A percentile compares a stretch with the other conserved stretches of the same genome.
phyloP scores from a whole-genome alignment of 768 basidiomycete genomes.

The Mycena galericulata region DNA sequence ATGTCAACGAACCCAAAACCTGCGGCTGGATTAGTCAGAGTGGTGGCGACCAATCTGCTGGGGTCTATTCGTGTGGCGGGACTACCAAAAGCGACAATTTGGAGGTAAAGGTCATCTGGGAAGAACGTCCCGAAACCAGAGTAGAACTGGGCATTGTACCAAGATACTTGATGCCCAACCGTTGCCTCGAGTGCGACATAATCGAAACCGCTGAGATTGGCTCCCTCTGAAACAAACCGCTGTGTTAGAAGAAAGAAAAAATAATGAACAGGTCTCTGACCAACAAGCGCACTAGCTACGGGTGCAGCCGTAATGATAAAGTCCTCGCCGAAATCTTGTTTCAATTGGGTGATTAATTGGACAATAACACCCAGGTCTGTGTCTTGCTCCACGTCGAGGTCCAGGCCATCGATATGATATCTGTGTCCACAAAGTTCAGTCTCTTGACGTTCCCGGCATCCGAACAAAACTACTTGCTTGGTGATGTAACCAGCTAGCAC shows the following conservation, averaged over 20 bases:
- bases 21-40: slow-evolving; percentile 21
- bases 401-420: slow-evolving; percentile 40
- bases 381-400: slow-evolving; percentile 41
- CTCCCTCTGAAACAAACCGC: too few relatives aligned
- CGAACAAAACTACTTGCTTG: neutral
- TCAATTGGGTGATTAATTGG: slow-evolving; percentile 34
- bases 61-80: slow-evolving; percentile 19
- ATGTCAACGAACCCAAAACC: slow-evolving; percentile 25
- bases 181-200: slow-evolving; percentile 36
- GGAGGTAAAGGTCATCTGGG: slow-evolving; percentile 32
- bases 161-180: slow-evolving; percentile 32
- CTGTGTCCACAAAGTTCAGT: slow-evolving; percentile 6
- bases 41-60: slow-evolving; percentile 32
- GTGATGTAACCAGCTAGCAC: slow-evolving; percentile 22
- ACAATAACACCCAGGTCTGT: slow-evolving; percentile 29
- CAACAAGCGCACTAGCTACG: slow-evolving; percentile 39
- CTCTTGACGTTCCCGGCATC: neutral
- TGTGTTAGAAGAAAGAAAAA: too few relatives aligned
- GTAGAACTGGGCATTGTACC: slow-evolving; percentile 44
- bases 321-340: slow-evolving; percentile 37
- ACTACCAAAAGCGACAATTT: slow-evolving; percentile 23
- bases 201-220: slow-evolving; percentile 43
- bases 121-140: slow-evolving; percentile 31
- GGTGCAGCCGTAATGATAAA: slow-evolving; percentile 44
- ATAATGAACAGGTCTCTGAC: too few relatives aligned